Evolutionary conservation across 1,284 basidiomycete species (phyloP).

Genomic region (Cutaneotrichosporon sp.): DNA sequence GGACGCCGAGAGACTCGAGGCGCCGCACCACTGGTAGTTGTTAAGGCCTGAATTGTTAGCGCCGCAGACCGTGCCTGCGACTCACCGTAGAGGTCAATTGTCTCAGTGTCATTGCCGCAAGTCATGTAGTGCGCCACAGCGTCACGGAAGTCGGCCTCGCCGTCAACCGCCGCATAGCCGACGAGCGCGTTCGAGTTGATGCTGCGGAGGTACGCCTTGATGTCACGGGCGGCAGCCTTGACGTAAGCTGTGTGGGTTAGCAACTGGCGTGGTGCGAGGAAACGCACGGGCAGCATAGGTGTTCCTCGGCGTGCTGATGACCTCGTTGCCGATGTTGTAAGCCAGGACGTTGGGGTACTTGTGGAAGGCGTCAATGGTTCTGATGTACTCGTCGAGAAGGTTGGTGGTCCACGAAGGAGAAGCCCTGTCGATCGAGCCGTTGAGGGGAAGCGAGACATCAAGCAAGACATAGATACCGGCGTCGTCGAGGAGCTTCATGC

Average conservation of each 20-base stretch:
- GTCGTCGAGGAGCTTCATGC: constrained; percentile 73
- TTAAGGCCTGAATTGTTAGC: constrained; percentile 39
- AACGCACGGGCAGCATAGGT: constrained; percentile 63
- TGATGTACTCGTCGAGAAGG: constrained; percentile 74
- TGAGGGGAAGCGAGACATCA: constrained; percentile 80
- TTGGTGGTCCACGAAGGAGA: constrained; percentile 79
- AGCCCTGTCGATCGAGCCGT: constrained; percentile 79
- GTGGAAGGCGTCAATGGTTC: constrained; percentile 74
- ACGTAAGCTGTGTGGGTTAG: constrained; percentile 63
- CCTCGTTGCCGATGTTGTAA: constrained; percentile 86
- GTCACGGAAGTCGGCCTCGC: constrained; percentile 64
- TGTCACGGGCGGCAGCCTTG: constrained; percentile 87
- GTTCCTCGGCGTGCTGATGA: constrained; percentile 63
- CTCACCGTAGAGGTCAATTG: constrained; percentile 82
- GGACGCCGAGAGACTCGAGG: constrained; percentile 61
- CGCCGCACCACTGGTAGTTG: constrained; percentile 72
- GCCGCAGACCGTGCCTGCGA: constrained; percentile 68
- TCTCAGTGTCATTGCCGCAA: constrained; percentile 69
- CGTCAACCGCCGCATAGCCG: constrained; percentile 84
- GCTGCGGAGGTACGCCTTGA: constrained; percentile 76
- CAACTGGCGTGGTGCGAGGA: neutral
- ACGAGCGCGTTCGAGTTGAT: constrained; percentile 70
- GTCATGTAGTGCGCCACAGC: constrained; percentile 76
- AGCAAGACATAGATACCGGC: constrained; percentile 90
- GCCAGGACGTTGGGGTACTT: constrained; percentile 82